Evolutionary conservation across 1,139 yeast genomes (phyloP).

Genomic region (Blastobotrys arbuscula): DNA sequence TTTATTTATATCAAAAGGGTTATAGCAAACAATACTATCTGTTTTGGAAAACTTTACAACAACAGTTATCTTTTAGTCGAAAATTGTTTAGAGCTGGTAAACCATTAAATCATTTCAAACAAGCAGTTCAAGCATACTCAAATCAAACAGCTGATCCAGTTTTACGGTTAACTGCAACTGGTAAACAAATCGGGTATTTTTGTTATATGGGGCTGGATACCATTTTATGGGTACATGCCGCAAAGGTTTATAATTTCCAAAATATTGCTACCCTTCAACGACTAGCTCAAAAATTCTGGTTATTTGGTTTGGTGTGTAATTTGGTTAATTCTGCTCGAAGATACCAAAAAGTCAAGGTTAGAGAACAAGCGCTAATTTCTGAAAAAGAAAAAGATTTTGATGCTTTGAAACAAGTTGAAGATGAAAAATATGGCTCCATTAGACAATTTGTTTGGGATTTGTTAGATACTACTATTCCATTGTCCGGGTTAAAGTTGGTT

Average conservation of each 20-base stretch:
- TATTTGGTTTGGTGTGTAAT: slow-evolving; percentile 62
- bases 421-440: slow-evolving; percentile 43
- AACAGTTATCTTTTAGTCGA: slow-evolving; percentile 63
- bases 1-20: slow-evolving; percentile 58
- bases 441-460: slow-evolving; percentile 75
- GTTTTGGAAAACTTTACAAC: slow-evolving; percentile 48
- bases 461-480: slow-evolving; percentile 70
- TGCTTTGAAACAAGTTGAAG: slow-evolving; percentile 35
- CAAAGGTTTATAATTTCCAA: slow-evolving; percentile 27
- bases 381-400: slow-evolving; percentile 37
- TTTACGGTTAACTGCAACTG: slow-evolving; percentile 51
- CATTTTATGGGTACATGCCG: slow-evolving; percentile 57
- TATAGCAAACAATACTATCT: slow-evolving; percentile 47
- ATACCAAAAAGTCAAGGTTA: slow-evolving; percentile 36
- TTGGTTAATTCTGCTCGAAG: slow-evolving; percentile 52
- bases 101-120: slow-evolving; percentile 69
- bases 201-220: slow-evolving; percentile 74
- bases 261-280: slow-evolving; percentile 19
- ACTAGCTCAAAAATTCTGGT: slow-evolving; percentile 62
- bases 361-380: slow-evolving; percentile 33
- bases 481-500: slow-evolving; percentile 58
- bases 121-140: slow-evolving; percentile 62
- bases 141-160: slow-evolving; percentile 68
- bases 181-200: slow-evolving; percentile 68
- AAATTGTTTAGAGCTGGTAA: slow-evolving; percentile 82